Evolutionary conservation across 371 early-diverging fungal genomes (phyloP).

Genomic region (Mortierella sp.): DNA sequence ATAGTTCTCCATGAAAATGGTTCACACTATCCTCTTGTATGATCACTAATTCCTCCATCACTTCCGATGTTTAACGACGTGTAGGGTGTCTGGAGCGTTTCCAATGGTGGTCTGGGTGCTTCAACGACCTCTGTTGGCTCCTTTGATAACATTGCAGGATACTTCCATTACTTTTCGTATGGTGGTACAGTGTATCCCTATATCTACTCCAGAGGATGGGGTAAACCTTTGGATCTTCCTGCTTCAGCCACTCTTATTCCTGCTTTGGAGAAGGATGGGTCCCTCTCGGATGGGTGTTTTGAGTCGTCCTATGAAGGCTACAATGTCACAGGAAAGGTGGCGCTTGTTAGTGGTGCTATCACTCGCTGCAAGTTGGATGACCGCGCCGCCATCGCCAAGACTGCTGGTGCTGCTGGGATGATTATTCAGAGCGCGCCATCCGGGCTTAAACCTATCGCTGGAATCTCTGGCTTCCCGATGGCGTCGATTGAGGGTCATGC

Average conservation of each 20-base stretch:
- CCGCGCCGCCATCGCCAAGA: conserved; percentile 63
- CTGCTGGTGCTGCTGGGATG: conserved; percentile 73
- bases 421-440: conserved; percentile 60
- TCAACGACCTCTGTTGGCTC: conserved; percentile 78
- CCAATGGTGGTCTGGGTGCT: conserved; percentile 71
- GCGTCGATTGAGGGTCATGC: conserved; percentile 57
- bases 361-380: conserved; percentile 58
- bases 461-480: conserved; percentile 44
- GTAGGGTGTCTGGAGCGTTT: conserved; percentile 67
- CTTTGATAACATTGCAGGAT: conserved; percentile 65
- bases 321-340: conserved; percentile 63
- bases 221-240: conserved; percentile 17
- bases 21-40: no score
- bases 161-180: conserved; percentile 33
- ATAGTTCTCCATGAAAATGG: no score
- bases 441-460: conserved; percentile 51
- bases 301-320: conserved; percentile 23
- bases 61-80: no score
- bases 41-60: no score
- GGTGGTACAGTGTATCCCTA: conserved; percentile 11
- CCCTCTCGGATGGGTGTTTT: conserved; percentile 62
- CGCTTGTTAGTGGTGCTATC: conserved; percentile 67
- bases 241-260: conserved; percentile 23
- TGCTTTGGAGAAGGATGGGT: conserved; percentile 16
- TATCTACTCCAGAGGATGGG: conserved; percentile 16